Evolutionary conservation across 352 stramenopile species (phyloP), one percentile per base, ranked within the genome.

Genomic region (Globisporangium cystogenes): DNA sequence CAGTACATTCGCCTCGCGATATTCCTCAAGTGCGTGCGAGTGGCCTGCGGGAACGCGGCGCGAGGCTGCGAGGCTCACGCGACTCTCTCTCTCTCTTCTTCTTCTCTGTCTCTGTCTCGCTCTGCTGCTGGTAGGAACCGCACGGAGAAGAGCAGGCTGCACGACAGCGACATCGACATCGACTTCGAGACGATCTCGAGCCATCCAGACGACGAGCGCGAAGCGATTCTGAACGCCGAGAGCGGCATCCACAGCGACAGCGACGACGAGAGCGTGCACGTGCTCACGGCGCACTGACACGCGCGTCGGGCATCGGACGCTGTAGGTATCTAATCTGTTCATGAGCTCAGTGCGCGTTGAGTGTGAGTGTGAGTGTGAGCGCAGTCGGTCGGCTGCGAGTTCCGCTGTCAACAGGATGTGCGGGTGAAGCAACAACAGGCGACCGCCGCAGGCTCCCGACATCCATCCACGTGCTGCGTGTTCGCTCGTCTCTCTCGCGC

Each of bases 1-100:
- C 82, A 93, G 52, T 93, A 93, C 60, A 67, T 87, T 21, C 78
- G 82, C 24, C 63, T 93, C 33, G 82, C 78, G 8, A 84, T 93
- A 59, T 91, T 93, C 50, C 81, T 93, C 60, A 93, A 91, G 78
- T 87, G 57, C 26, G 70, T 68, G n/a, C 18, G 12, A 11, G 5
- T 10, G 6, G 39, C 11, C 1, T 14, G 7, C 8, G 0, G 7
- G 7, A 24, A 4, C 1, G 50, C 6, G 33, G 31, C 11, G 7
- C 8, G 31, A 12, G 12, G 8, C 8, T 36, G 8, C 31, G 12
- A 11, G 33, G 8, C 26, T 53, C 21, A 26, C 12, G 31, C 33
- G 31, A 36, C 31, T 3, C 31, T 36, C 31, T 21, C 49, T 36
- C 5, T 23, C n/a, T 33, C 8, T 29, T 14, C 48, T 31, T 20